Evolutionary conservation across 768 basidiomycete species (phyloP).

Genomic region (Podaxis sp.): DNA sequence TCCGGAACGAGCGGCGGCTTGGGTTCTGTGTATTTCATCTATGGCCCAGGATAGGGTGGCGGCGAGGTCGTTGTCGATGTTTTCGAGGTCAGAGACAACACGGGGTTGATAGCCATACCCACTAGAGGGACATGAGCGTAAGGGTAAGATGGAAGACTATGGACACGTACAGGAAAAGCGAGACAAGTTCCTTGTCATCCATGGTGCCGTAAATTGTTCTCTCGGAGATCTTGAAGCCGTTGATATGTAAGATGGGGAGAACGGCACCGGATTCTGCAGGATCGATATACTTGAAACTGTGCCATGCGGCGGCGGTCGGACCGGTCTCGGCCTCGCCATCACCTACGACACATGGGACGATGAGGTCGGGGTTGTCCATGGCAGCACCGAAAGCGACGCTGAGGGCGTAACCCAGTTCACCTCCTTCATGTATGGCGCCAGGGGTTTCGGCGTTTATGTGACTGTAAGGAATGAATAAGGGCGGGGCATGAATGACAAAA

Average conservation of each 20-base stretch:
- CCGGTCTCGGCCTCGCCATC: constrained; percentile 88
- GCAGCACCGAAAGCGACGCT: constrained; percentile 84
- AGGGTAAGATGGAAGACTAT: background rate
- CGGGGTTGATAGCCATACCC: constrained; percentile 90
- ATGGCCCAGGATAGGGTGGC: constrained; percentile 83
- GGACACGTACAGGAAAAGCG: constrained; percentile 64
- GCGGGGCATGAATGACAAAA: background rate
- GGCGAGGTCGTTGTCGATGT: constrained; percentile 78
- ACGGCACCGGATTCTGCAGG: constrained; percentile 89
- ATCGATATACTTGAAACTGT: constrained; percentile 87
- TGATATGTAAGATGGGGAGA: constrained; percentile 86
- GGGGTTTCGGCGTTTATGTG: constrained; percentile 85
- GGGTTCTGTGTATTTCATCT: constrained; percentile 72
- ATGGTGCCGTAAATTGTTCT: constrained; percentile 88
- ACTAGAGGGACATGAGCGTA: constrained; percentile 30
- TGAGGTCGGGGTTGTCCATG: constrained; percentile 88
- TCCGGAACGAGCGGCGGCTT: constrained; percentile 73
- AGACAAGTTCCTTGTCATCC: constrained; percentile 81
- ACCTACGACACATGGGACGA: constrained; percentile 81
- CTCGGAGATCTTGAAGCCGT: constrained; percentile 90
- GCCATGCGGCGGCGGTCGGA: constrained; percentile 81
- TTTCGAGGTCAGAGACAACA: constrained; percentile 66
- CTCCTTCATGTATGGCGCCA: constrained; percentile 89
- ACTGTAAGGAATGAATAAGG: constrained; percentile 28
- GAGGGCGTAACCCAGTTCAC: constrained; percentile 87